These are phyloP conservation scores for Agaricus subrufescens DNA, from an alignment of 768 basidiomycete genomes.

Conservation along the genomic window DNA sequence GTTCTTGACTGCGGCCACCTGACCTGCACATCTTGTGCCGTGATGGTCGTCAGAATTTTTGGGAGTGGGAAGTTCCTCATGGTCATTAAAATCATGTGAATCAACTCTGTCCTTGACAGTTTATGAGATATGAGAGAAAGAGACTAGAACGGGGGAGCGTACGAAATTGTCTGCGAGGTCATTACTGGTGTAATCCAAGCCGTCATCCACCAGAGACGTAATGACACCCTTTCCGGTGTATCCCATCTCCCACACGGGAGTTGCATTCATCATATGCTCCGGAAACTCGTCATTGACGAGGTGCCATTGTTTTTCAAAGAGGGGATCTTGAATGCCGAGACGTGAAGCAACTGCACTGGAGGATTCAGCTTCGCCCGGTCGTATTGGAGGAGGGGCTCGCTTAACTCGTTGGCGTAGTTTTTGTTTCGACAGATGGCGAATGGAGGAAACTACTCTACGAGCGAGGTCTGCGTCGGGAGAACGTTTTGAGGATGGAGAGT, in stretches of 20 bases:
- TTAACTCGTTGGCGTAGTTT: conserved; percentile 63
- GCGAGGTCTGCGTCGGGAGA: conserved; percentile 36
- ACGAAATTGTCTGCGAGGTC: conserved; percentile 94
- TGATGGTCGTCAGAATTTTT: conserved; percentile 90
- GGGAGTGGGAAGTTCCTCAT: conserved; percentile 81
- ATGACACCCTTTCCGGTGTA: conserved; percentile 85
- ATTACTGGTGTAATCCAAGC: conserved; percentile 82
- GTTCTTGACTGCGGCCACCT: conserved; percentile 91
- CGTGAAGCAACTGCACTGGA: conserved; percentile 48
- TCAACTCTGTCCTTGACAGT: conserved; percentile 73
- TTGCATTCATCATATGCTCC: conserved; percentile 89
- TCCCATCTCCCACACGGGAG: conserved; percentile 86
- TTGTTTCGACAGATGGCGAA: conserved; percentile 61
- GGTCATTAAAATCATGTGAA: conserved; percentile 97
- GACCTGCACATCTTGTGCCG: conserved; percentile 96
- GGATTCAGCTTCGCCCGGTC: conserved; percentile 22
- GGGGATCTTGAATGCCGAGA: conserved; percentile 75
- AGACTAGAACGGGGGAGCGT: conserved; percentile 26
- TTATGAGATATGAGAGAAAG: neutral
- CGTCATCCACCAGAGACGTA: conserved; percentile 91
- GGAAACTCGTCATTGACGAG: conserved; percentile 82
- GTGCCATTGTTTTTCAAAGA: conserved; percentile 90
- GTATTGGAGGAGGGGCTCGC: conserved; percentile 64
- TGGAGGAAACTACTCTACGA: conserved; percentile 45
- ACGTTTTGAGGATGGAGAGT: conserved; percentile 30